Evolutionary conservation across 2,329 filamentous ascomycete species (phyloP).

Genomic region (Xylariaceae sp.): DNA sequence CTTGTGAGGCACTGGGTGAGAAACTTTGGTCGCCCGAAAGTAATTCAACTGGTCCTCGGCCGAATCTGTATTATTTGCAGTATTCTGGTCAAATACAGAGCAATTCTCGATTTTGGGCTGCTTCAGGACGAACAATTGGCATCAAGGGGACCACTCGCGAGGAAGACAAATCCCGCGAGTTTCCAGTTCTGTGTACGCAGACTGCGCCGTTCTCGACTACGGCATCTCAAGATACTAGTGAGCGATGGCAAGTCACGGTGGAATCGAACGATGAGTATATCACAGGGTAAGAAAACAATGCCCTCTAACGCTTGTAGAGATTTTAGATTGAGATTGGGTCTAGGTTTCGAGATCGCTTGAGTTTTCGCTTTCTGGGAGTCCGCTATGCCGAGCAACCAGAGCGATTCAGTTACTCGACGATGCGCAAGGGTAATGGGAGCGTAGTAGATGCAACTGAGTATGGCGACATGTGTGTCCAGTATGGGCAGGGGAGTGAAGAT

Average conservation of each 20-base stretch:
- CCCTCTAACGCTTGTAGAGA: neutral
- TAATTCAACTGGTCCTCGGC: slow-evolving; percentile 28
- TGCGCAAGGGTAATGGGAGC: slow-evolving; percentile 35
- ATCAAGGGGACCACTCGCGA: slow-evolving; percentile 24
- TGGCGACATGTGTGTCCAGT: slow-evolving; percentile 40
- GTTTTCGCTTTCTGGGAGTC: slow-evolving; percentile 50
- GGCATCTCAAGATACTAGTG: slow-evolving; percentile 30
- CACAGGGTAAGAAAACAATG: slow-evolving; percentile 29
- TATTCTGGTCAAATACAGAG: slow-evolving; percentile 28
- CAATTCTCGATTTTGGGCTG: slow-evolving; percentile 37
- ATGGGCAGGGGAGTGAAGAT: slow-evolving; percentile 39
- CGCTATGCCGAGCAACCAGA: slow-evolving; percentile 44
- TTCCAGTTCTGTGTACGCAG: slow-evolving; percentile 43
- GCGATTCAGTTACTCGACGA: slow-evolving; percentile 43
- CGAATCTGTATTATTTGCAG: slow-evolving; percentile 36
- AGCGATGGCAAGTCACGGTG: slow-evolving; percentile 37
- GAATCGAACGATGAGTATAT: slow-evolving; percentile 39
- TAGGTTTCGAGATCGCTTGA: slow-evolving; percentile 27
- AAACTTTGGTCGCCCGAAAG: slow-evolving; percentile 35
- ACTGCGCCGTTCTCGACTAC: slow-evolving; percentile 40
- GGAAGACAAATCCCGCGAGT: slow-evolving; percentile 11
- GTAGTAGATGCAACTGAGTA: slow-evolving; percentile 35
- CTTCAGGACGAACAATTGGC: slow-evolving; percentile 30
- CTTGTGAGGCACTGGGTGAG: slow-evolving; percentile 39
- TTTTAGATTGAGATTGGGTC: neutral